Evolutionary conservation across 1,284 basidiomycete species (phyloP).

Genomic region (Puccinia horiana): DNA sequence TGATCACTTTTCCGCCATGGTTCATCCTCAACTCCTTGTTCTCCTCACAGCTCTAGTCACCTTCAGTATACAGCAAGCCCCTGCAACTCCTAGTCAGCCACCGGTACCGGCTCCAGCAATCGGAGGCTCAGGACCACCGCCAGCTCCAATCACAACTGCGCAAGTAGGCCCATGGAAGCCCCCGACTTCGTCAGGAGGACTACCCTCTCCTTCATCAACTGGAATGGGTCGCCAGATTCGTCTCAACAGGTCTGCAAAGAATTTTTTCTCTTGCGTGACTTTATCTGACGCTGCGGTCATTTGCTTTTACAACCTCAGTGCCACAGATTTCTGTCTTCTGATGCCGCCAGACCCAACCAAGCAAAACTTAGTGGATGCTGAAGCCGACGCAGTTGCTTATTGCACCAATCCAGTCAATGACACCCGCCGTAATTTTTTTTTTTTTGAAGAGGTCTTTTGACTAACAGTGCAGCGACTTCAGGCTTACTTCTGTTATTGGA

Average conservation of each 20-base stretch:
- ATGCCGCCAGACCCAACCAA: constrained; percentile 56
- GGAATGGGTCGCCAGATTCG: constrained; percentile 45
- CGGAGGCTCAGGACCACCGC: constrained; percentile 30
- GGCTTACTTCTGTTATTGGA: background rate
- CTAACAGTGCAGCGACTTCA: background rate
- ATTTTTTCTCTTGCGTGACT: background rate
- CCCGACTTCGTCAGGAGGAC: constrained; percentile 28
- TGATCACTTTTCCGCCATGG: background rate
- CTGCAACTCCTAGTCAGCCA: constrained; percentile 8
- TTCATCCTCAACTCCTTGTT: background rate
- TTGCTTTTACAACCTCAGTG: constrained; percentile 18
- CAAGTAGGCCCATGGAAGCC: constrained; percentile 50
- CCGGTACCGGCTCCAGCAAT: background rate
- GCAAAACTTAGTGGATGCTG: constrained; percentile 56
- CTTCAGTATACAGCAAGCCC: constrained; percentile 3
- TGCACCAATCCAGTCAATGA: constrained; percentile 55
- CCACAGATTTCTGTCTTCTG: constrained; percentile 55
- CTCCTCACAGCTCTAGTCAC: background rate
- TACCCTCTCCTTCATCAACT: constrained; percentile 26
- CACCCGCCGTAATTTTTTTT: constrained; percentile 52
- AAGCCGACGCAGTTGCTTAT: constrained; percentile 56
- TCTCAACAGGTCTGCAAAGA: constrained; percentile 20
- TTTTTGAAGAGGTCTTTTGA: background rate
- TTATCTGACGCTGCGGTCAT: background rate
- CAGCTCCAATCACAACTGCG: constrained; percentile 30